Evolutionary conservation across 1,284 basidiomycete species (phyloP).

Genomic region (Cystobasidium slooffiae): DNA sequence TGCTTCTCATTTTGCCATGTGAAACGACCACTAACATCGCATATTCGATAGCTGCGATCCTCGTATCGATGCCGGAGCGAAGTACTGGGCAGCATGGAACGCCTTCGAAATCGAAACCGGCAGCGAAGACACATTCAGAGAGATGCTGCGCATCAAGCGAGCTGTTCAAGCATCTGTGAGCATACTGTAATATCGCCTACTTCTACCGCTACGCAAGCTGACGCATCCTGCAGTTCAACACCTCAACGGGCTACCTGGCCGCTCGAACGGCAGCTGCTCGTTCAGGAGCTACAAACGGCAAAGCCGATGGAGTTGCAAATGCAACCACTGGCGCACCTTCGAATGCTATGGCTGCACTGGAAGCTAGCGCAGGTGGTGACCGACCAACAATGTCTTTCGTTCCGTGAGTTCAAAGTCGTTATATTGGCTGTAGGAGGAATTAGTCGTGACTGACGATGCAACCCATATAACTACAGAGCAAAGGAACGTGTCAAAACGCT

Average conservation of each 20-base stretch:
- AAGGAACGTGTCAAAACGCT: slow-evolving; percentile 37
- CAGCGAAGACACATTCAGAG: slow-evolving; percentile 97
- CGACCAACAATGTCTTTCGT: slow-evolving; percentile 44
- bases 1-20: slow-evolving; percentile 66
- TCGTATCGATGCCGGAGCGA: slow-evolving; percentile 62
- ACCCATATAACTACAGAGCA: slow-evolving; percentile 4
- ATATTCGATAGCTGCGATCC: slow-evolving; percentile 42
- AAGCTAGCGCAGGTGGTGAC: slow-evolving; percentile 44
- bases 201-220: too few relatives aligned
- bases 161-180: slow-evolving; percentile 84
- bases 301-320: slow-evolving; percentile 53
- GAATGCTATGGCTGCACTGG: slow-evolving; percentile 64
- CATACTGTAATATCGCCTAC: too few relatives aligned
- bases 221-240: slow-evolving; percentile 70
- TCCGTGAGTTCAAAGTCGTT: slow-evolving; percentile 35
- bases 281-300: slow-evolving; percentile 59
- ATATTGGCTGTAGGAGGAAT: background rate
- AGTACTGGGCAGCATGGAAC: slow-evolving; percentile 98
- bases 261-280: slow-evolving; percentile 53
- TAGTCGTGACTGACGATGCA: background rate
- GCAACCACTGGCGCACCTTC: slow-evolving; percentile 59
- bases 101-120: slow-evolving; percentile 96
- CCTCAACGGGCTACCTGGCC: slow-evolving; percentile 68
- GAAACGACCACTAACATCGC: background rate
- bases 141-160: slow-evolving; percentile 97